Evolutionary conservation across 1,284 basidiomycete species (phyloP), one percentile per base, ranked within the genome.

Genomic region (Boletus smithii): DNA sequence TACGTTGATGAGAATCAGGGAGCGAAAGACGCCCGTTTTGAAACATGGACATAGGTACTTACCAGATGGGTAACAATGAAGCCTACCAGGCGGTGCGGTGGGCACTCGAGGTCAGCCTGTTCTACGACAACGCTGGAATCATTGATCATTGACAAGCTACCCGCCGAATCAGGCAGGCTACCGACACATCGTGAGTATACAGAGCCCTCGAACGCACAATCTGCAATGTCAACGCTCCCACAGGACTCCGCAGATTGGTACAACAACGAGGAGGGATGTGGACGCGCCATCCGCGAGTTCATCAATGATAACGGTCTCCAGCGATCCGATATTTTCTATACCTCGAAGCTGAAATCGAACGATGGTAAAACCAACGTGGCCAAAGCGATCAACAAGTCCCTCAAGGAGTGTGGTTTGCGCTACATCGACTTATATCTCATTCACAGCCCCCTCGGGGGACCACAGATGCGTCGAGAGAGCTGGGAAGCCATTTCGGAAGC

Each of bases 291-390:
- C 59, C 68, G 67, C 40, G 76, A 80, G 54, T 86, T 79, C 62
- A 74, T 79, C 62, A 61, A 66, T 41, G 64, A 63, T 34, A 64
- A 72, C 14, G 62, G 65, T 39, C 71, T 74, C 9, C 73, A 46
- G 13, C 33, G 31, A 26, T 48, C 37, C 76, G 75, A 76, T 17
- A 73, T 89, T 52, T 87, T 81, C 69, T 81, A 79, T 65, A 85
- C 81, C 23, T 83, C 83, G 26, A 87, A 89, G 64, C 73, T 88
- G 44, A 82, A 76, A 67, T 58, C 68, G 36, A 87, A 88, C 33
- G 17, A 38, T 8, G 54, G 54, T 60, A 81, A 81, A 64, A 69
- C 72, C 14, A 61, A 67, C 17, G 73, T 77, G 10, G 71, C 72
- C 50, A 62, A 67, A 22, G 73, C 80, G 44, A 79, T 87, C 47